Evolutionary conservation across 257 asterid genomes (phyloP), one percentile per base, ranked within the genome.

Genomic region (Fraxinus quadrangulata): DNA sequence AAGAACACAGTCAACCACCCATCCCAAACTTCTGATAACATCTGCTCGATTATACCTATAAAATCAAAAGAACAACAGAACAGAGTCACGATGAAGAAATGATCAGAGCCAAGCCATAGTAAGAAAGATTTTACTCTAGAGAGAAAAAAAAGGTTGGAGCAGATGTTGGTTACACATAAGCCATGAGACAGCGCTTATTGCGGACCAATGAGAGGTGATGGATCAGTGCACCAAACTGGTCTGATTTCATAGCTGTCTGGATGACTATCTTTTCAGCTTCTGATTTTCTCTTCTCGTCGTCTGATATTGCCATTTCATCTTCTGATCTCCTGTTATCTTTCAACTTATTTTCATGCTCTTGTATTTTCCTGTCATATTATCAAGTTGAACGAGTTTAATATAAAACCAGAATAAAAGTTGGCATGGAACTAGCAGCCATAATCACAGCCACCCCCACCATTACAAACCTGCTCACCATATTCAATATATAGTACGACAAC

Each of bases 131-230:
- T 49, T 24, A 17, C 72, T 47, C 19, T 19, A 56, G 24, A 42
- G 23, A 72, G 49, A 21, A 67, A 21, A 65, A 39, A 36, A 65
- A 54, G 42, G 54, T 63, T 49, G 71, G 23, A 78, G 72, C 14
- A 63, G 28, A 68, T 68, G 71, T 40, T 23, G 34, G 54, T 75
- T 72, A 76, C 99, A 84, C 88, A 79, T 92, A 95, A 79, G 97
- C 92, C 98, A 91, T 95, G 85, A 95, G 90, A 81, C 98, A 91
- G 0, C 99, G 96, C 80, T 95, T 95, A 80, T 89, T 95, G 79
- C 97, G 99, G 75, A 90, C 88, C 59, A 93, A 75, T 28, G 98
- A 93, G 72, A 87, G 90, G 87, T 93, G 99, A 87, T 95, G 99
- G 77, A 90, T 87, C 33, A 95, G 90, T 76, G 95, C 94, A 73